A percentile compares a stretch with the other conserved stretches of the same genome.
phyloP scores from a whole-genome alignment of 2,329 filamentous ascomycete species.

The Clonostachys sp. region DNA sequence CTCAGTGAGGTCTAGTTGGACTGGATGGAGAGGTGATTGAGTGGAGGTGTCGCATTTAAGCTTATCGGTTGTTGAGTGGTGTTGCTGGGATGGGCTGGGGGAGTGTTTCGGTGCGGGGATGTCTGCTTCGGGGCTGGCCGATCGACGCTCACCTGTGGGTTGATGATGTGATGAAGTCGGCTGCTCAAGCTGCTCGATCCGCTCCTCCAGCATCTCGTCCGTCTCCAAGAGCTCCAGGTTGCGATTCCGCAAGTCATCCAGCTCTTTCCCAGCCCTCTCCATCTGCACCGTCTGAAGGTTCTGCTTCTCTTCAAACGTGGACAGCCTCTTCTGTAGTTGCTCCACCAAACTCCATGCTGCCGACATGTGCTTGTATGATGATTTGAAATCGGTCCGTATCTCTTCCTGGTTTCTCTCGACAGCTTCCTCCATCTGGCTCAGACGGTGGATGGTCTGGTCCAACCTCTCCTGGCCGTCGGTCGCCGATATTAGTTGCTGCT shows the following conservation, averaged over 20 bases:
- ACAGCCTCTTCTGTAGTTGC: conserved; percentile 32
- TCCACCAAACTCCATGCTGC: conserved; percentile 48
- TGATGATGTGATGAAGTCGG: conserved; percentile 11
- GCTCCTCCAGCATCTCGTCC: conserved; percentile 48
- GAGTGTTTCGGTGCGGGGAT: background rate
- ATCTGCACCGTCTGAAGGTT: conserved; percentile 34
- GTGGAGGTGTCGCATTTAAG: background rate
- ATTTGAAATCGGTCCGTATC: conserved; percentile 44
- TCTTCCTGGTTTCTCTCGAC: conserved; percentile 49
- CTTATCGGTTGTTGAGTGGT: background rate
- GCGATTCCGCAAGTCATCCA: conserved; percentile 40
- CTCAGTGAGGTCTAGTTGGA: background rate
- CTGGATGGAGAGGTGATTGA: background rate
- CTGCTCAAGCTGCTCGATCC: conserved; percentile 40
- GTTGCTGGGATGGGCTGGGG: conserved; percentile 5
- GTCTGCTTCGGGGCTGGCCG: background rate
- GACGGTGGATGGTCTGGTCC: conserved; percentile 32
- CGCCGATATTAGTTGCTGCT: conserved; percentile 5
- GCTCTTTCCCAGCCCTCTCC: conserved; percentile 28
- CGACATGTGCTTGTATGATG: conserved; percentile 49
- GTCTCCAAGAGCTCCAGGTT: conserved; percentile 46
- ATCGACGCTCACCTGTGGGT: conserved; percentile 12
- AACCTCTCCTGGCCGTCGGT: conserved; percentile 26
- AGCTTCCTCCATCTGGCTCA: conserved; percentile 48
- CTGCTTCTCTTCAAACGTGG: conserved; percentile 26